Evolutionary conservation across 2,329 filamentous ascomycete genomes (phyloP), one percentile per base, ranked within the genome.

Genomic region (Pseudogymnoascus destructans): DNA sequence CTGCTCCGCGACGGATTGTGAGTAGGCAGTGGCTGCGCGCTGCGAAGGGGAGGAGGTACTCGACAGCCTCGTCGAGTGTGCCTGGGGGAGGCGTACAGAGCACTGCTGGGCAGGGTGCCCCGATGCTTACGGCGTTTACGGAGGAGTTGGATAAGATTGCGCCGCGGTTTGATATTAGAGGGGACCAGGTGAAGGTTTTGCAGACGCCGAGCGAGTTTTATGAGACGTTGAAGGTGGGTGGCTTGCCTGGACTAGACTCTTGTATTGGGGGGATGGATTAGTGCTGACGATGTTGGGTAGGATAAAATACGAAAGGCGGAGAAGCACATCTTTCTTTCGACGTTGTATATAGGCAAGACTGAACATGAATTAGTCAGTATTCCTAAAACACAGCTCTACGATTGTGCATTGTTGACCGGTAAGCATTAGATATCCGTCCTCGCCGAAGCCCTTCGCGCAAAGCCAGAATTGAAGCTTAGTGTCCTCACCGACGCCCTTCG

Each of bases 281-380:
- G 19, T 65, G 64, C 67, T 70, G 66, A 69, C 66, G 59, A 2
- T 19, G 59, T 46, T 54, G 36, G 63, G 59, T 68, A 91, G 86
- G 73, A 79, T 62, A 95, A 91, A 73, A 96, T 98, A 68, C 80
- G 80, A 57, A 80, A 79, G 62, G 93, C 93, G 8, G 82, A 89
- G 70, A 78, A 74, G 57, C 81, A 88, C 60, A 86, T 98, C 64
- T 98, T 95, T 70, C 75, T 98, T 55, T 95, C 91, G n/a, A 98
- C 93, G 0, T 75, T 98, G 57, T 98, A 98, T 70, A 93, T 98
- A 69, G 93, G 93, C 62, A 95, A 92, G 71, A 87, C 87, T 1
- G 93, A 98, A 72, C 79, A 85, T 71, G 93, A 97, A 65, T 78
- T 98, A 67, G 82, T 85, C 74, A 57, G 74, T 58, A 13, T 30